phyloP scores from a whole-genome alignment of 2,329 filamentous ascomycete species.

The Calonectria crousiana region DNA sequence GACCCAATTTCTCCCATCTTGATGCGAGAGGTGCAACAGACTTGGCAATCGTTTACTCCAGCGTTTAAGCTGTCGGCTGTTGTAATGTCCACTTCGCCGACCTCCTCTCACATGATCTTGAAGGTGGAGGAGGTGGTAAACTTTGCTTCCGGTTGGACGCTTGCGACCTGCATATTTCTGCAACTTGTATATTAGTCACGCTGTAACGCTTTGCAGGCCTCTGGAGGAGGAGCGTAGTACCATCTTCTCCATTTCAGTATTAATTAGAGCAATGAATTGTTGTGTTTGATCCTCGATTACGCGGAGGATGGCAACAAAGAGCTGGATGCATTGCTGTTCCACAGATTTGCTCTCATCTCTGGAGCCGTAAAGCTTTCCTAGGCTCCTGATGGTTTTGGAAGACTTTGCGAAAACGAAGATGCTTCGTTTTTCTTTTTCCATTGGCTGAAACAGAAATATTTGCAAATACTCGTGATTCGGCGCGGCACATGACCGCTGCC shows the following conservation, averaged over 20 bases:
- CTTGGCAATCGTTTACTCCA: neutral
- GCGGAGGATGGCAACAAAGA: neutral
- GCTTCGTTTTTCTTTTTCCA: neutral
- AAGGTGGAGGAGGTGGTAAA: neutral
- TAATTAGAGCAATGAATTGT: neutral
- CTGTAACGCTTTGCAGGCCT: neutral
- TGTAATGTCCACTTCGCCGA: neutral
- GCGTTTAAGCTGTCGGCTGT: neutral
- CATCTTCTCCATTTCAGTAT: neutral
- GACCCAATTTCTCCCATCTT: neutral
- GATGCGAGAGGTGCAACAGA: neutral
- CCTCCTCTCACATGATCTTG: neutral
- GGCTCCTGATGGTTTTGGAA: neutral
- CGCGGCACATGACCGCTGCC: neutral
- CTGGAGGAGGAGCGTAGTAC: neutral
- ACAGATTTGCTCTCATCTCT: neutral
- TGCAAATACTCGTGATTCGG: neutral
- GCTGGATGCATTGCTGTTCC: neutral
- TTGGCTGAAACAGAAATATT: neutral
- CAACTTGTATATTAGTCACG: neutral
- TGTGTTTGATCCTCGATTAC: neutral
- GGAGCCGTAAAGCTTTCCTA: neutral
- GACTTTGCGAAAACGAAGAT: neutral
- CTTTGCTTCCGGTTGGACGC: neutral
- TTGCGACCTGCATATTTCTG: neutral